Conservation (phyloP, 2,329 filamentous ascomycete species). For the Monosporascus sp. region DNA sequence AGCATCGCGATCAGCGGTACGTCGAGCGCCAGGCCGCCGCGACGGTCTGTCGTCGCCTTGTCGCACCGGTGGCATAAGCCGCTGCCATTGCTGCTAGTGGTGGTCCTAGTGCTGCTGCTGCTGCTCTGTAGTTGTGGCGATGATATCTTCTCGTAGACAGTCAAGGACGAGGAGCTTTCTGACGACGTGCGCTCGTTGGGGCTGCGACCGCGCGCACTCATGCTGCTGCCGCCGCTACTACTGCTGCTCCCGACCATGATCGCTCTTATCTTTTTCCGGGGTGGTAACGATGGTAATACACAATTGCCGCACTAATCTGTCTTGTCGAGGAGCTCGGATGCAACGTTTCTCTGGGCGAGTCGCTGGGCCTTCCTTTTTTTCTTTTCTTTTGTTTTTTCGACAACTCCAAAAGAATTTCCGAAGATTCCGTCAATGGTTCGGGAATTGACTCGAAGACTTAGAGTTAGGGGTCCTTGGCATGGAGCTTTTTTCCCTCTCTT, state of each 20-base stretch:
- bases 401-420: no score
- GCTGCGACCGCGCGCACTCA: conserved; percentile 1
- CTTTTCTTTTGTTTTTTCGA: no score
- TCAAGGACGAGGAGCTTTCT: conserved; percentile 6
- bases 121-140: conserved; percentile 6
- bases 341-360: no score
- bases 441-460: no score
- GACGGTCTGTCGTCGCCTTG: conserved; percentile 2
- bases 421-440: no score
- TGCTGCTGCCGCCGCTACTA: not conserved
- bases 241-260: not conserved
- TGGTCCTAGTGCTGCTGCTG: not conserved
- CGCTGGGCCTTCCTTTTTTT: no score
- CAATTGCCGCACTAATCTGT: no score
- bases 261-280: not conserved
- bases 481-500: no score
- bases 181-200: conserved; percentile 11
- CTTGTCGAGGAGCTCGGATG: no score
- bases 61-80: conserved; percentile 5
- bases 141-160: conserved; percentile 7
- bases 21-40: conserved; percentile 12
- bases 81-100: not conserved
- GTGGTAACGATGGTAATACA: not conserved
- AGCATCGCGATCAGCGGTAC: conserved; percentile 20
- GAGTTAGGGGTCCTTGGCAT: no score